These are phyloP conservation scores for Colletotrichum salicis DNA, from an alignment of 2,329 filamentous ascomycete genomes.

Conservation along the genomic window DNA sequence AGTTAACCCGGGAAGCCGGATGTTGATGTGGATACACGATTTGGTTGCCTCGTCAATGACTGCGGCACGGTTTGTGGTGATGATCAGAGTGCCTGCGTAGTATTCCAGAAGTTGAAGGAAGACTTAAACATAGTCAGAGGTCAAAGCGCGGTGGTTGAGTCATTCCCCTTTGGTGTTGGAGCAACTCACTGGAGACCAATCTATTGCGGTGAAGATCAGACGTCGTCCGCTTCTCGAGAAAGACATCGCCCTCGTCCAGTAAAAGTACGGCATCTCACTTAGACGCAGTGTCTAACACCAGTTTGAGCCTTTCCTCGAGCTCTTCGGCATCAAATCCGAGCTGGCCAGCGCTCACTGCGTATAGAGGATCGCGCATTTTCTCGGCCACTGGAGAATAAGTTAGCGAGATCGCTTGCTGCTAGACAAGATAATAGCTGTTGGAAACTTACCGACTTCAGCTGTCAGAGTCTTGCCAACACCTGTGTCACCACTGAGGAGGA, in stretches of 20 bases:
- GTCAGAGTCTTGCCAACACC: slow-evolving; percentile 34
- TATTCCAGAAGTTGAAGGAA: slow-evolving; percentile 45
- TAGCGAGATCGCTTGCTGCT: slow-evolving; percentile 38
- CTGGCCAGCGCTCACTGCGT: too few relatives aligned
- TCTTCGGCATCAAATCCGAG: too few relatives aligned
- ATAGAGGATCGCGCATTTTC: background rate
- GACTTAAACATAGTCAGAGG: slow-evolving; percentile 27
- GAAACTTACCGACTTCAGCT: slow-evolving; percentile 8
- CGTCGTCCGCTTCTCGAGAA: slow-evolving; percentile 35
- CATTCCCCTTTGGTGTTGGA: background rate
- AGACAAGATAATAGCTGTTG: background rate
- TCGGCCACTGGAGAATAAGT: slow-evolving; percentile 42
- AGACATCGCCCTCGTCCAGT: slow-evolving; percentile 44
- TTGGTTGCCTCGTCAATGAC: slow-evolving; percentile 46
- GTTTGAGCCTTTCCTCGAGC: slow-evolving; percentile 31
- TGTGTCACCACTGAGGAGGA: slow-evolving; percentile 25
- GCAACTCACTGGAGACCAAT: slow-evolving; percentile 29
- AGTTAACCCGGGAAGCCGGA: slow-evolving; percentile 42
- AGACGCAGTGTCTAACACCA: slow-evolving; percentile 30
- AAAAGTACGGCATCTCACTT: slow-evolving; percentile 43
- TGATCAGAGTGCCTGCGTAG: slow-evolving; percentile 46
- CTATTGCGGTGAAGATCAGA: slow-evolving; percentile 35
- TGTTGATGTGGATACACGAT: slow-evolving; percentile 44
- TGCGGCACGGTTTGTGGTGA: slow-evolving; percentile 44
- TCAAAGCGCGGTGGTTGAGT: background rate